Evolutionary conservation across 805 yeast species (phyloP).

Genomic region (Kodamaea neixiangensis): DNA sequence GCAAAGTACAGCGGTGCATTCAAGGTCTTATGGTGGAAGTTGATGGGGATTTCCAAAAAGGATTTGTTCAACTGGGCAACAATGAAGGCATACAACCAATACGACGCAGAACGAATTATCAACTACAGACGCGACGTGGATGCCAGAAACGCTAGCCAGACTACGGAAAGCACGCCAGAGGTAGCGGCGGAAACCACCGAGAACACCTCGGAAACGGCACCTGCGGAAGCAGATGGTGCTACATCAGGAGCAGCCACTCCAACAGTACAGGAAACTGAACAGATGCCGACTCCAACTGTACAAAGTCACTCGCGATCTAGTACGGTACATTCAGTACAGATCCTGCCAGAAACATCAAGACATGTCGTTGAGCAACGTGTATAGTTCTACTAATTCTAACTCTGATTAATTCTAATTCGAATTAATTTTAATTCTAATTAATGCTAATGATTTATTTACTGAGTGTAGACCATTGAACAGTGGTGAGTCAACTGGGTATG

Average conservation of each 20-base stretch:
- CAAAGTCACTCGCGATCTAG: neutral
- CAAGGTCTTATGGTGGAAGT: conserved; percentile 49
- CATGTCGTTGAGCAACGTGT: conserved; percentile 24
- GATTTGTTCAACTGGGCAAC: conserved; percentile 58
- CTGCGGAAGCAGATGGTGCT: neutral
- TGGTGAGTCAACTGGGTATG: too few relatives aligned
- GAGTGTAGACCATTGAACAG: too few relatives aligned
- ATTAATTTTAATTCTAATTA: too few relatives aligned
- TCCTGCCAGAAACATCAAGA: conserved; percentile 14
- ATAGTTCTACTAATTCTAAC: conserved; percentile 3
- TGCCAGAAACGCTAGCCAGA: neutral
- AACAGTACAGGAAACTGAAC: neutral
- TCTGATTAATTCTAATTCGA: neutral
- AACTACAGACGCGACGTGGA: neutral
- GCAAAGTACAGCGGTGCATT: conserved; percentile 31
- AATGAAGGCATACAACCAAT: conserved; percentile 26
- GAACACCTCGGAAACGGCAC: neutral
- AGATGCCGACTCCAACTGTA: neutral
- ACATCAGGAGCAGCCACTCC: neutral
- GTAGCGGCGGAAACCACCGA: conserved; percentile 7
- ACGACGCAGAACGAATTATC: conserved; percentile 5
- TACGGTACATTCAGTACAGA: neutral
- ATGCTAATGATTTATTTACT: too few relatives aligned
- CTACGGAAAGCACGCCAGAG: neutral
- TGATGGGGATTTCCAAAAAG: conserved; percentile 53